Evolutionary conservation across 2,329 filamentous ascomycete genomes (phyloP).

Genomic region (Xylariales sp.): DNA sequence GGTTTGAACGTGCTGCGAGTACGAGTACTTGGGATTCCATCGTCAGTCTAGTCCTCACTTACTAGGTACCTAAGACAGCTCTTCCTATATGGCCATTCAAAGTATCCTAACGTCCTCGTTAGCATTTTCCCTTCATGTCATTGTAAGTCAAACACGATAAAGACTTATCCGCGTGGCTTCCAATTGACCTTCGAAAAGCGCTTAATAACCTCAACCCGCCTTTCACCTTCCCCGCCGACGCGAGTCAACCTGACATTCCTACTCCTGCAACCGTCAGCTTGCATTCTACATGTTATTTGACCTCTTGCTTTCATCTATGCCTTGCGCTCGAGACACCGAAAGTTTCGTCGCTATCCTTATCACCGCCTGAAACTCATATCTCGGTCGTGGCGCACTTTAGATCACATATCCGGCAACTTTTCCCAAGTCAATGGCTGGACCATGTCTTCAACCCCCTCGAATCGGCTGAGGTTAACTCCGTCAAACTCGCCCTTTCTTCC

Average conservation of each 20-base stretch:
- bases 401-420: too few species aligned
- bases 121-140: slow-evolving; percentile 22
- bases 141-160: slow-evolving; percentile 23
- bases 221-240: neutral
- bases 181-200: slow-evolving; percentile 9
- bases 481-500: slow-evolving; percentile 68
- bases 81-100: neutral
- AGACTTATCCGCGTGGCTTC: slow-evolving; percentile 1
- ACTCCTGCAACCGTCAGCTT: too few species aligned
- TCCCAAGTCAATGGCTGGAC: slow-evolving; percentile 43
- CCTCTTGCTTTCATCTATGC: too few species aligned
- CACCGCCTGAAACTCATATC: too few species aligned
- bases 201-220: neutral
- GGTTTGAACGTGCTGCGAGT: too few species aligned
- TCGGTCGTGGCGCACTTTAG: too few species aligned
- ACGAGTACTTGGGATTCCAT: too few species aligned
- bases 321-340: too few species aligned
- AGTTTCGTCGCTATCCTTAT: too few species aligned
- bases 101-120: neutral
- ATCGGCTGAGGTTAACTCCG: slow-evolving; percentile 65
- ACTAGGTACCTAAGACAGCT: neutral
- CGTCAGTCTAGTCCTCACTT: too few species aligned
- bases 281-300: too few species aligned
- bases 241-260: slow-evolving; percentile 1
- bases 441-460: slow-evolving; percentile 57